Percentiles rank a stretch among this genome's conserved stretches.
Evolutionary conservation across 23 red algal genomes (phyloP).

Genomic region (Gracilariopsis chorda): DNA sequence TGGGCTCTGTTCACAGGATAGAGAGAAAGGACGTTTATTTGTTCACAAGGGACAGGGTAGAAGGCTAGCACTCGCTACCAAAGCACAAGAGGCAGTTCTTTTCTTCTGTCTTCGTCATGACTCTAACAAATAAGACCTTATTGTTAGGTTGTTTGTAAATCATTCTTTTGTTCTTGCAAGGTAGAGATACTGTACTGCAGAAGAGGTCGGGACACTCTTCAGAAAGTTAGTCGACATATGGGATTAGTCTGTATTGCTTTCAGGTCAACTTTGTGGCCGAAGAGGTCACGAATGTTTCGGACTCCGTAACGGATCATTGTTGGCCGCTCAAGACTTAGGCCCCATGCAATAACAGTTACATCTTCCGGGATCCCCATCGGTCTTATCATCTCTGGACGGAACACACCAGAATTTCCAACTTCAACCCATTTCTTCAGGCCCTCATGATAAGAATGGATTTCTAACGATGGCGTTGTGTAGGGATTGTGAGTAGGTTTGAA

Average conservation of each 20-base stretch:
- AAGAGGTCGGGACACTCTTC: too few relatives aligned
- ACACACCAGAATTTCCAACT: slow-evolving; percentile 96
- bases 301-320: slow-evolving; percentile 99
- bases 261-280: slow-evolving; percentile 93
- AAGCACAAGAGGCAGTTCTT: too few relatives aligned
- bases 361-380: slow-evolving; percentile 94
- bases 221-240: slow-evolving; percentile 90
- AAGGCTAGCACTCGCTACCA: too few relatives aligned
- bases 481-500: slow-evolving; percentile 99
- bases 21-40: too few relatives aligned
- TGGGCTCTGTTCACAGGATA: too few relatives aligned
- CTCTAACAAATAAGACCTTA: too few relatives aligned
- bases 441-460: slow-evolving; percentile 90
- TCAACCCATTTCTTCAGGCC: slow-evolving; percentile 94
- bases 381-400: slow-evolving; percentile 96
- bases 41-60: too few relatives aligned
- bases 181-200: too few relatives aligned
- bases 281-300: slow-evolving; percentile 94
- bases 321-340: slow-evolving; percentile 90
- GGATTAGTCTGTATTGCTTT: slow-evolving; percentile 89
- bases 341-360: slow-evolving; percentile 98
- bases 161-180: too few relatives aligned
- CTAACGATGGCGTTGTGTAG: slow-evolving; percentile 94
- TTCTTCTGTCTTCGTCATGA: too few relatives aligned
- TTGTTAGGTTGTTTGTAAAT: too few relatives aligned